phyloP scores from a whole-genome alignment of 2,329 filamentous ascomycete species.

The Epichloe sp. region DNA sequence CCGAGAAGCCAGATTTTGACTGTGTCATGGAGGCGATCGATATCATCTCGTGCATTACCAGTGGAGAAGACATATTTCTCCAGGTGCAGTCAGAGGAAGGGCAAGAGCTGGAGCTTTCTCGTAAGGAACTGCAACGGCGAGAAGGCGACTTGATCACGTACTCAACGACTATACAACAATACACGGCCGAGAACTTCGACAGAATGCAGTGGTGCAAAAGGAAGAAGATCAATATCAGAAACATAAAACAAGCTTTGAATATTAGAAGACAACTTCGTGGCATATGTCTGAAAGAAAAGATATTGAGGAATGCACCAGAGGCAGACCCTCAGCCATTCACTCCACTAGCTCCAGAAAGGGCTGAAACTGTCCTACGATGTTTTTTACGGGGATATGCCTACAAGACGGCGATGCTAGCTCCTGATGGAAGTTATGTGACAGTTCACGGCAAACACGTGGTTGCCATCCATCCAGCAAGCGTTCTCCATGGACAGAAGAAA shows the following conservation, averaged over 20 bases:
- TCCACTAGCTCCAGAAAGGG: slow-evolving; percentile 39
- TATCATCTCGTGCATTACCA: slow-evolving; percentile 54
- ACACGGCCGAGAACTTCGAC: slow-evolving; percentile 41
- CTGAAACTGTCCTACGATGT: slow-evolving; percentile 42
- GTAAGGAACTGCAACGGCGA: slow-evolving; percentile 45
- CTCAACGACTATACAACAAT: slow-evolving; percentile 49
- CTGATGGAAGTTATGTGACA: slow-evolving; percentile 49
- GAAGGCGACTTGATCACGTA: slow-evolving; percentile 55
- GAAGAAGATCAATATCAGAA: slow-evolving; percentile 42
- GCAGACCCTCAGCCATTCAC: slow-evolving; percentile 43
- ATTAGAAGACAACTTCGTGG: slow-evolving; percentile 48
- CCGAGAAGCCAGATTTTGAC: slow-evolving; percentile 53
- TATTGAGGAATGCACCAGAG: slow-evolving; percentile 32
- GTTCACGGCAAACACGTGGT: slow-evolving; percentile 46
- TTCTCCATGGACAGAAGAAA: slow-evolving; percentile 47
- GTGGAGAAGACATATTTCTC: slow-evolving; percentile 50
- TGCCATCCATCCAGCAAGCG: slow-evolving; percentile 49
- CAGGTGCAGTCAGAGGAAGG: slow-evolving; percentile 45
- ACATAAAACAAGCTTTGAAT: slow-evolving; percentile 49
- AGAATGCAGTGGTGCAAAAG: slow-evolving; percentile 45
- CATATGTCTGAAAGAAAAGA: slow-evolving; percentile 38
- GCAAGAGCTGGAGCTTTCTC: slow-evolving; percentile 35
- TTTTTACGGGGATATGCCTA: slow-evolving; percentile 49
- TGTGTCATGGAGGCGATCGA: slow-evolving; percentile 78
- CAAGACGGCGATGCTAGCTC: slow-evolving; percentile 46